Percentiles rank a stretch among this genome's conserved stretches.
Conservation (phyloP, 352 stramenopile genomes). For the Phytopythium chamaehyphon region DNA sequence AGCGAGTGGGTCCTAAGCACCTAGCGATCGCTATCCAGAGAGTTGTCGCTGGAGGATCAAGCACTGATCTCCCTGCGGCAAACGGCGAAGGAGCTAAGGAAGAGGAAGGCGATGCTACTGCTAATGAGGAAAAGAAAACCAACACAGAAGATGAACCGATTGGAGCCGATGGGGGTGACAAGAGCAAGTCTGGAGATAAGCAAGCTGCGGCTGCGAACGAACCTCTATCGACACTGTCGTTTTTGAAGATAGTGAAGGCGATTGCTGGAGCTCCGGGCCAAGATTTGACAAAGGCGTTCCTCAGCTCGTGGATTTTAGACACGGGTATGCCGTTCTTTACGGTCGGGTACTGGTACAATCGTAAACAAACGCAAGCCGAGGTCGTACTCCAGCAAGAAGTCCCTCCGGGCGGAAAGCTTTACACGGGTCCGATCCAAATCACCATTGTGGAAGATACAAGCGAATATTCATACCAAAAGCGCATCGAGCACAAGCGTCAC, state of each 20-base stretch:
- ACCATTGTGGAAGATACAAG: conserved; percentile 86
- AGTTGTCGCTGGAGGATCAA: conserved; percentile 49
- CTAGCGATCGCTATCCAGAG: conserved; percentile 74
- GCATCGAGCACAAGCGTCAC: conserved; percentile 80
- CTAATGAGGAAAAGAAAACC: conserved; percentile 14
- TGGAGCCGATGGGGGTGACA: conserved; percentile 12
- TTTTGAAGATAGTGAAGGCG: conserved; percentile 76
- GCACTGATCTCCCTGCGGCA: conserved; percentile 7
- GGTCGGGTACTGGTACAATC: conserved; percentile 87
- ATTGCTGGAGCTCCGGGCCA: conserved; percentile 74
- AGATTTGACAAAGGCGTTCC: conserved; percentile 77
- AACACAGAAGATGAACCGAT: conserved; percentile 37
- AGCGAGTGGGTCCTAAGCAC: conserved; percentile 71
- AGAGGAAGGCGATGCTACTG: conserved; percentile 23
- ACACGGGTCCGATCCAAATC: conserved; percentile 75
- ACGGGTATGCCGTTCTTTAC: conserved; percentile 84
- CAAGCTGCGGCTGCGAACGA: conserved; percentile 22
- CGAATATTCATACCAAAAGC: conserved; percentile 77
- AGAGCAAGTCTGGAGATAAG: conserved; percentile 9
- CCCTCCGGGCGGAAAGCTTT: conserved; percentile 72
- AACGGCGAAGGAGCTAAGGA: conserved; percentile 19
- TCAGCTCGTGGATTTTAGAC: conserved; percentile 80
- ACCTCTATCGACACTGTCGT: conserved; percentile 71
- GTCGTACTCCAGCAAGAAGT: conserved; percentile 83
- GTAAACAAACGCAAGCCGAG: conserved; percentile 83